phyloP scores from a whole-genome alignment of 345 rosid genomes.

The Rhodomyrtus tomentosa region DNA sequence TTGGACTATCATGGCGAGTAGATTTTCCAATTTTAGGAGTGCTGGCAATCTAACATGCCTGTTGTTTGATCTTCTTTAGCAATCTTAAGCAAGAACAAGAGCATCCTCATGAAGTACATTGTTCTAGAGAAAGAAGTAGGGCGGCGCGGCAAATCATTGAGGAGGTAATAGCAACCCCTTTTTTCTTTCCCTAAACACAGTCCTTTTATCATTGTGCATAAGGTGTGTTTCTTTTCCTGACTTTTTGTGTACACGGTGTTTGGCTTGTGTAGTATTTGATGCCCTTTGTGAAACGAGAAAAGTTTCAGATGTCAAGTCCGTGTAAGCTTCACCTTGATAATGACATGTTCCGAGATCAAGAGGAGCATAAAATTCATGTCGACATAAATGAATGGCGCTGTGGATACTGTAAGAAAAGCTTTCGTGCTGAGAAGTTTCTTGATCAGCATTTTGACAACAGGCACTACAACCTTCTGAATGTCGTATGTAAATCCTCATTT shows the following conservation, averaged over 20 bases:
- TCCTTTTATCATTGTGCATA: background rate
- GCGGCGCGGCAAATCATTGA: conserved; percentile 74
- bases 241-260: background rate
- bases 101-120: conserved; percentile 52
- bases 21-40: background rate
- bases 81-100: conserved; percentile 16
- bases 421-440: conserved; percentile 67
- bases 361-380: conserved; percentile 67
- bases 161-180: conserved; percentile 33
- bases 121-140: conserved; percentile 86
- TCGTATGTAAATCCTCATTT: conserved; percentile 41
- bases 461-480: conserved; percentile 68
- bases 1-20: background rate
- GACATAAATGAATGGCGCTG: conserved; percentile 81
- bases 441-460: conserved; percentile 78
- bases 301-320: conserved; percentile 34
- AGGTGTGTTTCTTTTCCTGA: background rate
- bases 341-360: conserved; percentile 86
- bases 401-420: conserved; percentile 92
- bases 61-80: conserved; percentile 12
- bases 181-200: background rate
- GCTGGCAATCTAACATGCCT: background rate
- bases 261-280: conserved; percentile 52
- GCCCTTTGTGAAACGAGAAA: conserved; percentile 76
- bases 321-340: conserved; percentile 83